These are phyloP conservation scores for Leptographium wingfieldii DNA, from an alignment of 2,329 filamentous ascomycete species.

Conservation along the genomic window DNA sequence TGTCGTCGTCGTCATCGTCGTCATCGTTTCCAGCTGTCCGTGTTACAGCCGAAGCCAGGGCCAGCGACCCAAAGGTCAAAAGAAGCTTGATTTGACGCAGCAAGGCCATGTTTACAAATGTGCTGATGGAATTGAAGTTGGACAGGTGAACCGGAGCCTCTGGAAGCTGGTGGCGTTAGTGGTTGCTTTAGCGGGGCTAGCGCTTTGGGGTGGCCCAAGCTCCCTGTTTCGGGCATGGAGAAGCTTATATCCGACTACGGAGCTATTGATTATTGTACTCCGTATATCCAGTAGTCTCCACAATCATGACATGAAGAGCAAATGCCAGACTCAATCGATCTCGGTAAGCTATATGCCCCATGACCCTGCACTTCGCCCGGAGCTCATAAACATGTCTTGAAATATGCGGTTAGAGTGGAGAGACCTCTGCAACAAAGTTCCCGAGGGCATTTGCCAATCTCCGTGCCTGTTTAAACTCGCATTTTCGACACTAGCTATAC, in stretches of 20 bases:
- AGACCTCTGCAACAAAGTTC: not conserved
- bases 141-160: not conserved
- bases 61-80: conserved; percentile 19
- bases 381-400: too few species aligned
- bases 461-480: not conserved
- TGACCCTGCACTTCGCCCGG: too few species aligned
- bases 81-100: conserved; percentile 15
- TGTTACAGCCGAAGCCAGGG: conserved; percentile 22
- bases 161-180: not conserved
- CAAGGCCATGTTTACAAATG: conserved; percentile 15
- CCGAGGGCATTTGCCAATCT: not conserved
- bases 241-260: not conserved
- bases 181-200: not conserved
- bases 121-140: not conserved
- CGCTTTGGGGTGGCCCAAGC: conserved; percentile 1
- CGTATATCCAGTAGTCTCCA: not conserved
- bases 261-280: not conserved
- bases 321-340: not conserved
- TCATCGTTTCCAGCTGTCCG: not conserved
- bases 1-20: conserved; percentile 35
- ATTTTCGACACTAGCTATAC: too few species aligned
- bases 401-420: too few species aligned
- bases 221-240: not conserved
- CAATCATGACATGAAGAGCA: not conserved
- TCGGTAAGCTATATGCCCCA: not conserved